A percentile compares a stretch with the other conserved stretches of the same genome.
phyloP scores from a whole-genome alignment of 1,284 basidiomycete species.

The Sporisorium iseilematis-ciliati region DNA sequence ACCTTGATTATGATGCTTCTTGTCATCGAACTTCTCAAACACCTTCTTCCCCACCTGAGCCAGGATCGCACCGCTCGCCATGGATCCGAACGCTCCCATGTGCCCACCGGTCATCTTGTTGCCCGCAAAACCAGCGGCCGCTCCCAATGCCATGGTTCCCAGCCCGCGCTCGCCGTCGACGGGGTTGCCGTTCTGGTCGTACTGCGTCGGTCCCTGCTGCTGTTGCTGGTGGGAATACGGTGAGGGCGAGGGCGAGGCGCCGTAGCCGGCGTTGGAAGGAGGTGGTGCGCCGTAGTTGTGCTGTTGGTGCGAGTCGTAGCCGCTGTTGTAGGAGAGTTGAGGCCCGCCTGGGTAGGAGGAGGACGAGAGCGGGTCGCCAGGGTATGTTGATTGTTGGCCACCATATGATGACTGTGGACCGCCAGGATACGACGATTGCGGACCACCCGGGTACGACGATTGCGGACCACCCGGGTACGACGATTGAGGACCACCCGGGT shows the following conservation, averaged over 20 bases:
- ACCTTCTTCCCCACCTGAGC: conserved; percentile 61
- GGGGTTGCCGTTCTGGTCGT: conserved; percentile 60
- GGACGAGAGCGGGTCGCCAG: conserved; percentile 27
- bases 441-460: conserved; percentile 24
- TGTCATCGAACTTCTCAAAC: conserved; percentile 46
- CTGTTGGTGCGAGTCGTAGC: conserved; percentile 18
- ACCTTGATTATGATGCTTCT: conserved; percentile 34
- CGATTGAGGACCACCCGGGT: conserved; percentile 21
- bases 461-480: conserved; percentile 37
- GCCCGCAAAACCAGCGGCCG: conserved; percentile 52
- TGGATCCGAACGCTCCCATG: conserved; percentile 44
- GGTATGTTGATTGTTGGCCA: conserved; percentile 38
- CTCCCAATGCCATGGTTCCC: conserved; percentile 62
- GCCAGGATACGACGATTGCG: conserved; percentile 35
- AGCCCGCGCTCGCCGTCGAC: conserved; percentile 59
- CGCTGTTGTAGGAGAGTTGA: conserved; percentile 21
- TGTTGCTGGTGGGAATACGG: conserved; percentile 15
- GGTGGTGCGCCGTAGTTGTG: conserved; percentile 13
- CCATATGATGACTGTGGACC: conserved; percentile 32
- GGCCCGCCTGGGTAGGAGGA: conserved; percentile 29
- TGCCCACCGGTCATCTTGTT: conserved; percentile 59
- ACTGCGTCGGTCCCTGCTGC: conserved; percentile 45
- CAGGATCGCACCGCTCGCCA: conserved; percentile 53
- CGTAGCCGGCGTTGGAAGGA: conserved; percentile 11
- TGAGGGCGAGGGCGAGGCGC: conserved; percentile 20